Percentiles rank a stretch among this genome's conserved stretches.
Evolutionary conservation across 345 rosid species (phyloP).

Genomic region (Pistacia atlantica): DNA sequence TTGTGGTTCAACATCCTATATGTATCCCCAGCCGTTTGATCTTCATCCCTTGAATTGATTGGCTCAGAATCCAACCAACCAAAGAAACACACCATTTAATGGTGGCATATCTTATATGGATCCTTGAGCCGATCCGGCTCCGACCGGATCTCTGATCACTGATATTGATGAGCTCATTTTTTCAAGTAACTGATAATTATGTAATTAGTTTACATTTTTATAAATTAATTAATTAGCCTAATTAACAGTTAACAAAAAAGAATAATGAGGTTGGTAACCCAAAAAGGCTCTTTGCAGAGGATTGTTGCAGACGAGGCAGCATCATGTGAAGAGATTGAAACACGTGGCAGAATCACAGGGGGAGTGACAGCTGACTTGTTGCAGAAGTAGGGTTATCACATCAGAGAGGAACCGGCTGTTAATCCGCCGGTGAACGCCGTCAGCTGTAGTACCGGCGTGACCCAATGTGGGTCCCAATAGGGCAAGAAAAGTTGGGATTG

Average conservation of each 20-base stretch:
- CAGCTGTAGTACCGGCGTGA: slow-evolving; percentile 26
- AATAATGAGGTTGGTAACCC: no score
- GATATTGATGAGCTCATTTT: no score
- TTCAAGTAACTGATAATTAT: no score
- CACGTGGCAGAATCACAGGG: slow-evolving; percentile 21
- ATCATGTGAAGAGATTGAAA: neutral
- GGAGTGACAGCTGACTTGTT: slow-evolving; percentile 14
- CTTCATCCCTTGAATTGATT: neutral
- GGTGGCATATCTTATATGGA: neutral
- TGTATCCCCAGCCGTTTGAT: slow-evolving; percentile 34
- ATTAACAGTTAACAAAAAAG: no score
- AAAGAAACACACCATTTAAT: neutral
- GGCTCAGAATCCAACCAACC: neutral
- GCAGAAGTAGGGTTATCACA: neutral
- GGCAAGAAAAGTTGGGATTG: slow-evolving; percentile 24
- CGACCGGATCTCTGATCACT: neutral
- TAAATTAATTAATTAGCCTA: no score
- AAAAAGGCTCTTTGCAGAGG: neutral
- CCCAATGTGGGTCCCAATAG: neutral
- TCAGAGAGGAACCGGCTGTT: slow-evolving; percentile 13
- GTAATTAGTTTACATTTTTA: no score
- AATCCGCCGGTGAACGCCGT: slow-evolving; percentile 31
- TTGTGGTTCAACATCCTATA: neutral
- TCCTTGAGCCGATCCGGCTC: neutral
- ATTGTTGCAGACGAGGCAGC: neutral